Evolutionary conservation across 352 stramenopile species (phyloP), one percentile per base, ranked within the genome.

Genomic region (Pythium insidiosum): DNA sequence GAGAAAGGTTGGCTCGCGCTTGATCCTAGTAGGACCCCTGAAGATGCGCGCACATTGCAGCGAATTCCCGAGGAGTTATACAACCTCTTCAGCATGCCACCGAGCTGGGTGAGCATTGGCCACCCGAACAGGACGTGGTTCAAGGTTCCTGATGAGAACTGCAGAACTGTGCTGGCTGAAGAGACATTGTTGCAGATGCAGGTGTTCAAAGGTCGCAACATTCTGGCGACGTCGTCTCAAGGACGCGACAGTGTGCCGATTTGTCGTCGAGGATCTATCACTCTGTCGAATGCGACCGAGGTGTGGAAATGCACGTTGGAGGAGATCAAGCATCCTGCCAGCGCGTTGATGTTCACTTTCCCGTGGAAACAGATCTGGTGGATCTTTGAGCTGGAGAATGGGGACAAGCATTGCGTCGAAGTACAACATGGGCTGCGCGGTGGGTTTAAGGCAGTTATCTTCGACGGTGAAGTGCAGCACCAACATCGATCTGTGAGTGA

Each of bases 331-430:
- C 79, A 91, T 43, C 47, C 73, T 1, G 75, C 75, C 18, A 88
- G 75, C 22, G 73, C 79, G 15, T 50, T 91, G 13, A 39, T 91
- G 38, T 86, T 88, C 45, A 91, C 79, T 25, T 91, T 91, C 45
- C 79, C 79, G 34, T 91, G 79, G 79, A 91, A 91, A 46, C 79
- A 91, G 44, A 58, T 88, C 30, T 91, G 79, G 79, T 91, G 79
- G 79, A 74, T 88, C 40, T 78, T 91, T 33, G 68, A 78, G 49
- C 39, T 83, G 43, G 59, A 79, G 53, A 5, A 64, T 50, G 18
- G 69, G 66, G 22, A 72, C 75, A 42, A 59, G 54, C 69, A 88
- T 60, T 77, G 62, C 22, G 65, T 91, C 22, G 78, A 91, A 50
- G 31, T 91, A 44, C 78, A 91, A 56, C 78, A 91, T 42, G 78